phyloP scores from a whole-genome alignment of 2,329 filamentous ascomycete genomes.

The Colletotrichum eremochloae region DNA sequence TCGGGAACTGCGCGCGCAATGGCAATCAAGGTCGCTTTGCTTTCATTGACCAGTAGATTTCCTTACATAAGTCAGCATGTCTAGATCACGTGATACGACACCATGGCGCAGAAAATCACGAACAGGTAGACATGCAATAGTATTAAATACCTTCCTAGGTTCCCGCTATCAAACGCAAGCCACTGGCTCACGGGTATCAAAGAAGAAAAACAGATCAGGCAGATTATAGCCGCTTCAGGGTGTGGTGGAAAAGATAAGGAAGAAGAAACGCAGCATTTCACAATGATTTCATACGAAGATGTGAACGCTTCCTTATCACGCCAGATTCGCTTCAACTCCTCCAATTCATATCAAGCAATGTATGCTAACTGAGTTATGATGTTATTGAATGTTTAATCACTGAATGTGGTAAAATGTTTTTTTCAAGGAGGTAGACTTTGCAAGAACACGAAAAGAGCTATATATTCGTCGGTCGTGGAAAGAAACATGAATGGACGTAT shows the following conservation, averaged over 20 bases:
- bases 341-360: neutral
- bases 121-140: neutral
- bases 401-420: too few species aligned
- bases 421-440: neutral
- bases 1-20: slow-evolving; percentile 16
- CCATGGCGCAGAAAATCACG: neutral
- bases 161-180: neutral
- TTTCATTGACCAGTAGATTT: slow-evolving; percentile 38
- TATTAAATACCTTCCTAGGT: neutral
- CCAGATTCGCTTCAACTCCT: neutral
- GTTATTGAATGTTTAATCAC: neutral
- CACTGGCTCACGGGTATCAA: neutral
- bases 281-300: neutral
- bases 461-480: slow-evolving; percentile 7
- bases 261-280: neutral
- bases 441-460: slow-evolving; percentile 7
- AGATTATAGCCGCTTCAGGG: neutral
- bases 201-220: neutral
- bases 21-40: slow-evolving; percentile 34
- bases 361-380: neutral
- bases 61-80: slow-evolving; percentile 40
- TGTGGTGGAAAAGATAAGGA: neutral
- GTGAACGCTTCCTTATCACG: neutral
- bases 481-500: slow-evolving; percentile 12
- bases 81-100: neutral